Conservation (phyloP, 2,329 filamentous ascomycete genomes). For the Cordyceps pruinosa region DNA sequence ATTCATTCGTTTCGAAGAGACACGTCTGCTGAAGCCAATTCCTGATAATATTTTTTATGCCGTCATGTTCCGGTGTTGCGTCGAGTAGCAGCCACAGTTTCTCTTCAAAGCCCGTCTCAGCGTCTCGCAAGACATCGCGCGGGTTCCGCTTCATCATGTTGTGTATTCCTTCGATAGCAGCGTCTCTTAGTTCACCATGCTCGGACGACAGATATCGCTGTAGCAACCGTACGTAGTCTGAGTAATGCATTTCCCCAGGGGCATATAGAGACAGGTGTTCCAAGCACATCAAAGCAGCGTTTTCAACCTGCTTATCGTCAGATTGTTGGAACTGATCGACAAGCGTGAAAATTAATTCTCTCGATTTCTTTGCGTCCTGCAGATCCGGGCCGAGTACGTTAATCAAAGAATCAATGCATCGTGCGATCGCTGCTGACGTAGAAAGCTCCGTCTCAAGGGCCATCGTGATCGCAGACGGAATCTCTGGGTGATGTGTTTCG, state of each 20-base stretch:
- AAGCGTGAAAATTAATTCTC: slow-evolving; percentile 83
- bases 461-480: slow-evolving; percentile 71
- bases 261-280: slow-evolving; percentile 92
- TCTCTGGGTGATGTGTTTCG: slow-evolving; percentile 85
- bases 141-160: slow-evolving; percentile 93
- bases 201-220: slow-evolving; percentile 70
- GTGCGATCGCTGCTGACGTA: slow-evolving; percentile 73
- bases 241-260: slow-evolving; percentile 77
- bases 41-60: slow-evolving; percentile 77
- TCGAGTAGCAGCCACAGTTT: slow-evolving; percentile 89
- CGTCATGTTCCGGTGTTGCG: slow-evolving; percentile 63
- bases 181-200: slow-evolving; percentile 63
- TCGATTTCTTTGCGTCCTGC: slow-evolving; percentile 84
- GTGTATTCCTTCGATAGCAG: slow-evolving; percentile 80
- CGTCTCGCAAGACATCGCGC: slow-evolving; percentile 69
- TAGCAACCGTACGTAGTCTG: slow-evolving; percentile 72
- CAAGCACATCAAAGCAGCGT: slow-evolving; percentile 72
- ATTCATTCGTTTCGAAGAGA: slow-evolving; percentile 68
- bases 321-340: slow-evolving; percentile 77
- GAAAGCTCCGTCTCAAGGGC: slow-evolving; percentile 84
- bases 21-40: slow-evolving; percentile 94
- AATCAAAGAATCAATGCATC: slow-evolving; percentile 90
- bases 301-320: slow-evolving; percentile 61
- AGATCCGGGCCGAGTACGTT: slow-evolving; percentile 94
- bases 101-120: slow-evolving; percentile 75